Percentiles rank a stretch among this genome's conserved stretches.
Conservation (phyloP, 2,329 filamentous ascomycete species). For the Talaromyces sp. region DNA sequence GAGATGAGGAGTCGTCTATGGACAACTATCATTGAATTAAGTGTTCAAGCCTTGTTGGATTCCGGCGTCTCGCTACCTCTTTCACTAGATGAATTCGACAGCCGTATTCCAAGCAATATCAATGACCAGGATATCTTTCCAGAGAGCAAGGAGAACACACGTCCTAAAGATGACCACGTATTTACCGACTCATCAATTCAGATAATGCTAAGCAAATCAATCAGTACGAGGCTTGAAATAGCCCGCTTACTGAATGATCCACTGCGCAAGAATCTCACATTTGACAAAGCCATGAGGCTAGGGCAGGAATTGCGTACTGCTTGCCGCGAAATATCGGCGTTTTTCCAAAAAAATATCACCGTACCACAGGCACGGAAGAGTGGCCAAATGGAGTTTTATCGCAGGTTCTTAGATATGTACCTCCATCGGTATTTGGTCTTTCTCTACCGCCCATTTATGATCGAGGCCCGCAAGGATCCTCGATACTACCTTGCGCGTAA, state of each 20-base stretch:
- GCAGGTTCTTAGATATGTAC: slow-evolving; percentile 11
- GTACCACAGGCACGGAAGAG: not conserved
- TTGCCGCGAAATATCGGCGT: slow-evolving; percentile 1
- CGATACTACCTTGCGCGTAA: slow-evolving; percentile 15
- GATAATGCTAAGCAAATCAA: slow-evolving; percentile 8
- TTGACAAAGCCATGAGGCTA: slow-evolving; percentile 11
- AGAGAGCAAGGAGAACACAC: not conserved
- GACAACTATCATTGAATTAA: slow-evolving; percentile 57
- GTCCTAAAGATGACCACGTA: not conserved
- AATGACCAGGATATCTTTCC: slow-evolving; percentile 47
- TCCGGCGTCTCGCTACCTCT: slow-evolving; percentile 52
- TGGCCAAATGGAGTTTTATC: slow-evolving; percentile 5
- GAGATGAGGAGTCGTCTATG: slow-evolving; percentile 55
- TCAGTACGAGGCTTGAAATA: slow-evolving; percentile 9
- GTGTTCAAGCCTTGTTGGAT: slow-evolving; percentile 56
- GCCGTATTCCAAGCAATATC: slow-evolving; percentile 49
- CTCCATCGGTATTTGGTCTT: slow-evolving; percentile 14
- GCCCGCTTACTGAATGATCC: slow-evolving; percentile 11
- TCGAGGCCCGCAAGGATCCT: slow-evolving; percentile 12
- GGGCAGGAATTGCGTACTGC: slow-evolving; percentile 5
- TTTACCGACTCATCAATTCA: slow-evolving; percentile 15
- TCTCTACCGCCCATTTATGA: slow-evolving; percentile 16
- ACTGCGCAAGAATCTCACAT: slow-evolving; percentile 19
- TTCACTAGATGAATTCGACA: slow-evolving; percentile 48
- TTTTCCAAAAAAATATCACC: slow-evolving; percentile 1